Evolutionary conservation across 192 early-diverging fungal genomes (phyloP).

Genomic region (Backusella tuberculispora): DNA sequence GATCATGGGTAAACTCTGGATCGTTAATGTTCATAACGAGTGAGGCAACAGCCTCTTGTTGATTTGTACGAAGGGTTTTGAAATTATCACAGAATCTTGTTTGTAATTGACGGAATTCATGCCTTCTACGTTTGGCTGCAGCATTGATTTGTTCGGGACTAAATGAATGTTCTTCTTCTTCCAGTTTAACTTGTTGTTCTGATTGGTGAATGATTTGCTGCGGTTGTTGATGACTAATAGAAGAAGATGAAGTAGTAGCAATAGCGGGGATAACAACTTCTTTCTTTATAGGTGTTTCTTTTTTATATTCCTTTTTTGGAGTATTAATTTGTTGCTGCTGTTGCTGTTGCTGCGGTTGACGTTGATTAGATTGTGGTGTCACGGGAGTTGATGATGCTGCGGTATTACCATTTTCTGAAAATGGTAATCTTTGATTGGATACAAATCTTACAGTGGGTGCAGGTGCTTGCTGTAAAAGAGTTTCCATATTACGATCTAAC

Average conservation of each 20-base stretch:
- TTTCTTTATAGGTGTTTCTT: not conserved
- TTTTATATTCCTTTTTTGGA: not conserved
- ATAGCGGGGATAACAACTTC: not conserved
- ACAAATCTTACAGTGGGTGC: conserved; percentile 39
- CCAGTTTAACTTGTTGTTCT: not conserved
- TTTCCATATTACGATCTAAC: conserved; percentile 68
- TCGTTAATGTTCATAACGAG: conserved; percentile 22
- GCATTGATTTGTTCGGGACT: not conserved
- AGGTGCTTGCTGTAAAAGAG: conserved; percentile 64
- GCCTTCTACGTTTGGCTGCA: conserved; percentile 20
- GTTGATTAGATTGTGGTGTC: not conserved
- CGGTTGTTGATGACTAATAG: not conserved
- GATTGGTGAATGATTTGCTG: conserved; percentile 14
- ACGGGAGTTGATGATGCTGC: not conserved
- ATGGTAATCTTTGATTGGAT: conserved; percentile 4
- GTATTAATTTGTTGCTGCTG: not conserved
- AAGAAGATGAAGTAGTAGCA: not conserved
- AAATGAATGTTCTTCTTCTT: not conserved
- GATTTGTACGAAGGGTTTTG: not conserved
- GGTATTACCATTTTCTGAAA: not conserved
- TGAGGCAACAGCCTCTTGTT: conserved; percentile 1
- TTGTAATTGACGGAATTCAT: conserved; percentile 26
- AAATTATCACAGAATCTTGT: conserved; percentile 30
- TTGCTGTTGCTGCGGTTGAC: conserved; percentile 12
- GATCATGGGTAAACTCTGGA: conserved; percentile 11